Conservation (phyloP, 2,329 filamentous ascomycete genomes). For the Fusarium udum region DNA sequence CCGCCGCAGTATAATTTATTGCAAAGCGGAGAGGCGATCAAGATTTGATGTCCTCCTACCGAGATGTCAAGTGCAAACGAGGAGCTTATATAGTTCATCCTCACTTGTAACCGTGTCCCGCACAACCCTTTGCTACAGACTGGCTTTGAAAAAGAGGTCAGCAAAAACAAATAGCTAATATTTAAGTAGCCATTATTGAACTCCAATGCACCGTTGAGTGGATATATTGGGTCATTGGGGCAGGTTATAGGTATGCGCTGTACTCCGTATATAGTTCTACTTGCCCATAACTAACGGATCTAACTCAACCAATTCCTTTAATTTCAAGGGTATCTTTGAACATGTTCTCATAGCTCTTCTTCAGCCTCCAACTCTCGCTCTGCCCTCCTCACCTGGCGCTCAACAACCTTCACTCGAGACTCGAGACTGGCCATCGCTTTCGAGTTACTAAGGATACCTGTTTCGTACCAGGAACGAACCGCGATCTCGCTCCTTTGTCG, state of each 20-base stretch:
- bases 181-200: neutral
- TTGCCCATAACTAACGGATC: neutral
- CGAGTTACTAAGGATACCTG: slow-evolving; percentile 73
- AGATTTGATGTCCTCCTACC: neutral
- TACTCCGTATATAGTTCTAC: neutral
- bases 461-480: slow-evolving; percentile 78
- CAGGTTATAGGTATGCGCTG: neutral
- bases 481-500: slow-evolving; percentile 69
- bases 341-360: slow-evolving; percentile 38
- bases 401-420: slow-evolving; percentile 70
- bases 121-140: neutral
- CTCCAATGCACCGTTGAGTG: neutral
- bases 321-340: slow-evolving; percentile 32
- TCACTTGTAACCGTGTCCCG: neutral
- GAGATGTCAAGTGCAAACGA: neutral
- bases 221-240: neutral
- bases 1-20: neutral
- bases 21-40: neutral
- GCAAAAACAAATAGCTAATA: neutral
- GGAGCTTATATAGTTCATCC: no score
- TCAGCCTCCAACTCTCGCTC: slow-evolving; percentile 56
- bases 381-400: slow-evolving; percentile 70
- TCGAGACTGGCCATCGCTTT: slow-evolving; percentile 78
- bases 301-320: neutral
- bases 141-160: neutral